These are phyloP conservation scores for Leishmania arabica DNA, from an alignment of 208 protist genomes.

Conservation along the genomic window DNA sequence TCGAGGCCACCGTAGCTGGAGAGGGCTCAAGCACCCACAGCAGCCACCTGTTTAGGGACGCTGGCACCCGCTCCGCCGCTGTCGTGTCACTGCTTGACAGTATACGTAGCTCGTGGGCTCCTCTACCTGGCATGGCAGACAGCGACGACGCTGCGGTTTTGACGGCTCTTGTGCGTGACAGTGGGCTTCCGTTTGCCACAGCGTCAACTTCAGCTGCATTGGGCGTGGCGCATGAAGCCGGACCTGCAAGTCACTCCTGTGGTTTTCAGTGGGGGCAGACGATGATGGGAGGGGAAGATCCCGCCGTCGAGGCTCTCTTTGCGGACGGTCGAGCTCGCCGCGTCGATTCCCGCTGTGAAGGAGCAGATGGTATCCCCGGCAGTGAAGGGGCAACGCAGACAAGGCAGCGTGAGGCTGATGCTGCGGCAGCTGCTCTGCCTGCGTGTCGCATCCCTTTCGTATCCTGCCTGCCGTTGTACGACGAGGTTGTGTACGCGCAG, in stretches of 20 bases:
- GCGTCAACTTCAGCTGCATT: not conserved
- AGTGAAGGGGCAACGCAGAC: not conserved
- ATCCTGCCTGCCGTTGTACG: constrained; percentile 45
- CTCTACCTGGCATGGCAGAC: not conserved
- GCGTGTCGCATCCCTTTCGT: constrained; percentile 33
- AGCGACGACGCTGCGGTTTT: constrained; percentile 39
- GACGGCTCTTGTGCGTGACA: constrained; percentile 25
- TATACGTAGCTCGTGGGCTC: constrained; percentile 12
- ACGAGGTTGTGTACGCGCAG: constrained; percentile 43
- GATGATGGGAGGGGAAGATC: not conserved
- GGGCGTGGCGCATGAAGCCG: not conserved
- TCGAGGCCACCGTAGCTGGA: constrained; percentile 49
- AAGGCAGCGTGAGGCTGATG: not conserved
- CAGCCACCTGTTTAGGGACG: not conserved
- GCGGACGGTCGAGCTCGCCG: too few species aligned
- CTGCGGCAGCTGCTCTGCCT: not conserved
- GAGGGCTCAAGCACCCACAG: not conserved
- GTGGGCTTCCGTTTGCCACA: constrained; percentile 16
- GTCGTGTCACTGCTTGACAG: not conserved
- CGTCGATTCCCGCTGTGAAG: not conserved
- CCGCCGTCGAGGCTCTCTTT: constrained; percentile 7
- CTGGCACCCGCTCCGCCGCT: not conserved
- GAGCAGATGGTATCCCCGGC: not conserved
- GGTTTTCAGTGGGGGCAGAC: not conserved
- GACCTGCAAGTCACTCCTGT: not conserved